Evolutionary conservation across 345 rosid genomes (phyloP), one percentile per base, ranked within the genome.

Genomic region (Gossypium ekmanianum): DNA sequence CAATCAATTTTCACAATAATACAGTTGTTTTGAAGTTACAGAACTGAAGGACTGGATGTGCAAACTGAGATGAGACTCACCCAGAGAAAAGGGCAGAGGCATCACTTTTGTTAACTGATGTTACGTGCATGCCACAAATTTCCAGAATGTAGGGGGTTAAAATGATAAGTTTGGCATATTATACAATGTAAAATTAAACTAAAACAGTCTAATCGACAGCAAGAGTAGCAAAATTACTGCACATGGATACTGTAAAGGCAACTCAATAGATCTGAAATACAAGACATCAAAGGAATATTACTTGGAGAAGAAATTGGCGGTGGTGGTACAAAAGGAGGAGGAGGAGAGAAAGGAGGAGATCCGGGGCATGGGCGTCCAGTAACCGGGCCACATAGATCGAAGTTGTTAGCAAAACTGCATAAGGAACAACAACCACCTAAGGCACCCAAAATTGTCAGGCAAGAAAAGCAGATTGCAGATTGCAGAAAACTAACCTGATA

Each of bases 261-360:
- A 16, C 13, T 61, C 26, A 13, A 39, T 18, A 29, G 9, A 71
- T 13, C 66, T 16, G 3, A 44, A 72, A 74, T 11, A 9, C 63
- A 24, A 9, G 55, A 61, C 11, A 14, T 29, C 13, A 70, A 70
- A 47, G 10, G 47, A 62, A 72, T n/a, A 74, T 77, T 83, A 93
- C 98, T 94, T 18, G 91, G 97, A 4, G 83, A 54, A 56, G 98
- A 85, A 76, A 87, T 78, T 8, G 94, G 91, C 13, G 98, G 84
- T 20, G 91, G 92, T 50, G 90, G 94, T 58, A 90, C 87, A 89
- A 96, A 93, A 57, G 99, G 99, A 54, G 99, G 99, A 20, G 99
- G 98, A 77, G 99, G 99, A 76, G 99, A 89, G 82, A 95, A 95
- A 11, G 99, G 99, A 69, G 98, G 99, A 79, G 99, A 95, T 65